Evolutionary conservation across 768 basidiomycete species (phyloP), one percentile per base, ranked within the genome.

Genomic region (Tulasnella sp.): DNA sequence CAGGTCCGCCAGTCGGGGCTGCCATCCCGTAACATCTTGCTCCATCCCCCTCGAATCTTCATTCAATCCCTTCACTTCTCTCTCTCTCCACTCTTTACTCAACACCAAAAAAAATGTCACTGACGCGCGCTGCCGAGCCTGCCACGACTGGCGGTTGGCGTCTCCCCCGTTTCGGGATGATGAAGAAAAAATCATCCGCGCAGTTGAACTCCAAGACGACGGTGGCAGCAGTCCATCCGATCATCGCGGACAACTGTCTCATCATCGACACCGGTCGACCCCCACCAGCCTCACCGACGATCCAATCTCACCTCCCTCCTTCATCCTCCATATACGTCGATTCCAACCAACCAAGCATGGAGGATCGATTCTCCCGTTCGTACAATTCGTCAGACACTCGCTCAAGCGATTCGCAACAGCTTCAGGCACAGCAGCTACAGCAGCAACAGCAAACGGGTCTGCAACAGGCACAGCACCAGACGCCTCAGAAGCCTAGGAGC

Each of bases 361-460:
- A 43, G 27, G 54, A 56, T 29, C 54, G 54, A 19, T 27, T 43
- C 41, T 56, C 54, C 25, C 54, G 54, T 30, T 90, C 88, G 10
- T 85, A 80, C 72, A 87, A 84, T 67, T 88, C 86, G 12, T 87
- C 85, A 48, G 80, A 82, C 63, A 83, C 84, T 1, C 80, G 80
- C 62, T 88, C 87, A 15, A 83, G 77, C 64, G 87, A 87, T 66
- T 87, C 85, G 1, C 80, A 58, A 29, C 56, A 42, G 31, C 44
- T 41, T 55, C n/a, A 31, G 38, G 55, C 38, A 45, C 60, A 34
- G 42, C 44, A 54, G 27, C 56, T 25, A 29, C 41, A 30, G 25
- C 58, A 38, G n/a, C 17, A 53, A 19, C 49, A 27, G 4, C 41
- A 51, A 53, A 29, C 44, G 44, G 54, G 53, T 54, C 60, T 25